Evolutionary conservation across 177 flowering plant species (phyloP).

Genomic region (Vitis hybrid): DNA sequence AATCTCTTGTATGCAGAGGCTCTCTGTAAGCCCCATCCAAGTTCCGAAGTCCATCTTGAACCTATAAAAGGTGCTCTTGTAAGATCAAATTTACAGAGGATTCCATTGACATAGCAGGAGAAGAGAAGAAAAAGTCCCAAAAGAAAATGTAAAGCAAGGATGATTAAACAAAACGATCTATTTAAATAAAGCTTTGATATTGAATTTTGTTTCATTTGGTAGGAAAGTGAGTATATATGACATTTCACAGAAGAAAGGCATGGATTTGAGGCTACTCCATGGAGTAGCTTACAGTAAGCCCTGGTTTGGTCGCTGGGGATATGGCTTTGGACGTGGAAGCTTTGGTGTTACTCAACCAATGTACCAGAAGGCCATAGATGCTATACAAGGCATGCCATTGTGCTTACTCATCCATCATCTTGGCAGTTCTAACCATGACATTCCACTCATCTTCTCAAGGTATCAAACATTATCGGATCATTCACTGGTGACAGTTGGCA

Average conservation of each 20-base stretch:
- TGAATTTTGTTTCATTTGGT: slow-evolving; percentile 4
- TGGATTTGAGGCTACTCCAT: slow-evolving; percentile 80
- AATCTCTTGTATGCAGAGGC: no score
- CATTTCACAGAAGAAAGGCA: slow-evolving; percentile 60
- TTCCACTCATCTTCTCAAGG: slow-evolving; percentile 44
- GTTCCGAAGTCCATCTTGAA: no score
- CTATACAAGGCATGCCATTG: slow-evolving; percentile 60
- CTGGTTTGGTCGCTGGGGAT: slow-evolving; percentile 96
- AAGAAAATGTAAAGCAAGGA: no score
- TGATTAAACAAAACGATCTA: no score
- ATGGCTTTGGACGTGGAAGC: slow-evolving; percentile 72
- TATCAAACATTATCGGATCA: slow-evolving; percentile 65
- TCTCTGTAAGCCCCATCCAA: no score
- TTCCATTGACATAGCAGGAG: no score
- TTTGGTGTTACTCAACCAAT: slow-evolving; percentile 57
- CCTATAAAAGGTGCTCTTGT: no score
- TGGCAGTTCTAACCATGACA: slow-evolving; percentile 24
- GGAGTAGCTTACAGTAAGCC: slow-evolving; percentile 68
- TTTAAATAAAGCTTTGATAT: background rate
- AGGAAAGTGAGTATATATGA: slow-evolving; percentile 85
- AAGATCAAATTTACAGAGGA: no score
- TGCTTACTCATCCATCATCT: slow-evolving; percentile 45
- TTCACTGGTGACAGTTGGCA: slow-evolving; percentile 55
- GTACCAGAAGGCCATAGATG: slow-evolving; percentile 70
- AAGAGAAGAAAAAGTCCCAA: no score